Evolutionary conservation across 2,329 filamentous ascomycete species (phyloP).

Genomic region (Ophiostoma fasciatum): DNA sequence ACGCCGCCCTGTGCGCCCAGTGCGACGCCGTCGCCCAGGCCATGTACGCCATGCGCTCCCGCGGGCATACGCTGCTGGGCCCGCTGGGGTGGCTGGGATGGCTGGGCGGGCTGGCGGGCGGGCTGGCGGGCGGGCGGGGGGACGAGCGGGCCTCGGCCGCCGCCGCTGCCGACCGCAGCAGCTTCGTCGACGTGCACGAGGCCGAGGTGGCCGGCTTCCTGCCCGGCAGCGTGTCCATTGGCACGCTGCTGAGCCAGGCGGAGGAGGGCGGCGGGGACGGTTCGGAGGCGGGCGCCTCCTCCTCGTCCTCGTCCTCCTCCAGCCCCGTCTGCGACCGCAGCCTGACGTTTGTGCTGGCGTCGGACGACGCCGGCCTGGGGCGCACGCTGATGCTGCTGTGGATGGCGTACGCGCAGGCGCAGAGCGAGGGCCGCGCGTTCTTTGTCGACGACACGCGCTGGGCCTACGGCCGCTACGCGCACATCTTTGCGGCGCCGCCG

Average conservation of each 20-base stretch:
- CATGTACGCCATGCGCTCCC: constrained; percentile 37
- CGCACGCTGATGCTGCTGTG: constrained; percentile 65
- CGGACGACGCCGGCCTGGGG: constrained; percentile 60
- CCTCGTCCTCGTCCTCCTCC: constrained; percentile 24
- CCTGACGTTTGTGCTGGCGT: constrained; percentile 66
- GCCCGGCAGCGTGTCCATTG: constrained; percentile 28
- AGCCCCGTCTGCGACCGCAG: constrained; percentile 50
- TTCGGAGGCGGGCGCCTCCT: constrained; percentile 19
- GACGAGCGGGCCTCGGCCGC: too few relatives aligned
- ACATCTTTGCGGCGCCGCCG: constrained; percentile 57
- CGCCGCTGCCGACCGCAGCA: constrained; percentile 18
- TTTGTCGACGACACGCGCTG: constrained; percentile 77
- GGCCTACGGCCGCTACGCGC: constrained; percentile 62
- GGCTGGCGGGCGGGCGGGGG: not conserved
- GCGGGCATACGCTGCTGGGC: too few relatives aligned
- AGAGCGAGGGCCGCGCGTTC: constrained; percentile 59
- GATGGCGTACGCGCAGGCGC: constrained; percentile 69
- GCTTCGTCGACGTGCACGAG: constrained; percentile 62
- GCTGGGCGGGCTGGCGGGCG: too few relatives aligned
- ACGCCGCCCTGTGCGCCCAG: constrained; percentile 53
- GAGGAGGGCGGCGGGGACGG: constrained; percentile 27
- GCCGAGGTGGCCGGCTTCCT: constrained; percentile 52
- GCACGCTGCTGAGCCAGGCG: constrained; percentile 14
- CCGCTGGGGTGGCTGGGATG: not conserved
- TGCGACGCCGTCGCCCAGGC: constrained; percentile 49